Evolutionary conservation across 2,329 filamentous ascomycete species (phyloP).

Genomic region (Metarhizium guizhouense): DNA sequence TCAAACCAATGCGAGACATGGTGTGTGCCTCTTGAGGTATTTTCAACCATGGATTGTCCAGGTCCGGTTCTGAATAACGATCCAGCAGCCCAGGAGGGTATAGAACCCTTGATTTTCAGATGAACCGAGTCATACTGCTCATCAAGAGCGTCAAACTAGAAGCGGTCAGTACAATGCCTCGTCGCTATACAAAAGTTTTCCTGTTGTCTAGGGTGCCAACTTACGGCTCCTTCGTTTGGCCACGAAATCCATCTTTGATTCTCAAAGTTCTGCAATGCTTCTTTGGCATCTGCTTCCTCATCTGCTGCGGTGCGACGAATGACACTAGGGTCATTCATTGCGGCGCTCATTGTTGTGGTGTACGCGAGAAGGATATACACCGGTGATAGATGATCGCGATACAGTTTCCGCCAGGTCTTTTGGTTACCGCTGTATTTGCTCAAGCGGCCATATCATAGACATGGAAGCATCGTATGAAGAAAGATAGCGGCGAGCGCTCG

Average conservation of each 20-base stretch:
- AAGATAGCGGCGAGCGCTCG: not conserved
- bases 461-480: not conserved
- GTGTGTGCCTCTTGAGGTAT: conserved; percentile 49
- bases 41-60: conserved; percentile 52
- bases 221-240: conserved; percentile 40
- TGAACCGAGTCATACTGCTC: conserved; percentile 58
- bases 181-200: not conserved
- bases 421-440: not conserved
- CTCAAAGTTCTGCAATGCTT: conserved; percentile 17
- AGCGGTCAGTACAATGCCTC: not conserved
- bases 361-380: not conserved
- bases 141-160: conserved; percentile 57
- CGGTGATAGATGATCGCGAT: too few species aligned
- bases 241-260: conserved; percentile 30
- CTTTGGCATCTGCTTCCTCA: conserved; percentile 16
- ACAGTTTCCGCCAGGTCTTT: not conserved
- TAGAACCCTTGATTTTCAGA: conserved; percentile 53
- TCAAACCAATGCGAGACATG: conserved; percentile 73
- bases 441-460: not conserved
- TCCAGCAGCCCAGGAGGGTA: conserved; percentile 64
- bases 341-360: conserved; percentile 12
- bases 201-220: conserved; percentile 1
- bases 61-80: conserved; percentile 68
- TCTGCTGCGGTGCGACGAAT: conserved; percentile 18
- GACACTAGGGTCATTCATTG: conserved; percentile 17